Evolutionary conservation across 257 asterid species (phyloP), one percentile per base, ranked within the genome.

Genomic region (Pogostemon cablin): DNA sequence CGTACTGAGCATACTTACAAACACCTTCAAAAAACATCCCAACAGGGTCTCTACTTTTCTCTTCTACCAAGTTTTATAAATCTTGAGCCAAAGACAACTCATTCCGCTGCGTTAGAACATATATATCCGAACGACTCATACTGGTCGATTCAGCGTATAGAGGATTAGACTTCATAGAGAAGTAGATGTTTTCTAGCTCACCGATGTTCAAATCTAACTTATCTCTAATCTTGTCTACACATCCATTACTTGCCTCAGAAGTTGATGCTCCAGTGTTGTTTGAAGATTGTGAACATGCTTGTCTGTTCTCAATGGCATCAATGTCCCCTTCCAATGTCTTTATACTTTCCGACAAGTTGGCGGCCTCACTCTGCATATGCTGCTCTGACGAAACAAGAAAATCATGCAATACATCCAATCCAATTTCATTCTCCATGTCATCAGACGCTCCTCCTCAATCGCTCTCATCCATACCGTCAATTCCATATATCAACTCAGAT

Each of bases 111-210:
- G 44, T 78, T 15, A 83, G 34, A 40, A 84, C 72, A 66, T 82
- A 83, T 20, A 7, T 72, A 76, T 80, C 85, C 39, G 81, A 52
- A 3, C 86, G 79, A 35, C 62, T 69, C 42, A 5, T 66, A 1
- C 34, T 39, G 5, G 74, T 61, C 49, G 12, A 59, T 54, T 44
- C 78, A 4, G 68, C 6, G 47, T 59, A 75, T 57, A 52, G 84
- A 3, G 67, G 39, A 32, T 57, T 58, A 12, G 88, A 77, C 72
- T 82, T 82, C 82, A 74, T 20, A 11, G 80, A 75, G 62, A 81
- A 82, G 77, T 87, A 87, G 68, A 86, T 85, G 5, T 69, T 72
- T 75, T 84, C 90, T 12, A 87, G 74, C 57, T 78, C 81, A 20
- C 40, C 63, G 42, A 79, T 68, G 77, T 85, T 81, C 11, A 40